These are phyloP conservation scores for Fraxinus floribunda DNA, from an alignment of 305 asterid species.

Conservation along the genomic window DNA sequence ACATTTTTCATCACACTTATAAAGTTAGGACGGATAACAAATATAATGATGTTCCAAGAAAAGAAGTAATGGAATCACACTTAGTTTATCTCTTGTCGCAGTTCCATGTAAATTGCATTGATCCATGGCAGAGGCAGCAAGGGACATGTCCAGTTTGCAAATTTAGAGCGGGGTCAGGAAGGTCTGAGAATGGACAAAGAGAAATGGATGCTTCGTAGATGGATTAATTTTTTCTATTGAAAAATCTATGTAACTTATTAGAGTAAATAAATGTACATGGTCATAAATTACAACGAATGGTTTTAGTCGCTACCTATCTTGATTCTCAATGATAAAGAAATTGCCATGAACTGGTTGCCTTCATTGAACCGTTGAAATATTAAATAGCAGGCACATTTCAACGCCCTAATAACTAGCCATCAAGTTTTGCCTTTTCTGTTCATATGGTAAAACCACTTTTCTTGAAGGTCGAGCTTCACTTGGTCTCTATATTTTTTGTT, in stretches of 20 bases:
- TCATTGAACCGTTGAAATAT: not conserved
- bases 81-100: slow-evolving; percentile 29
- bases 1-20: not conserved
- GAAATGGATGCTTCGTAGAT: slow-evolving; percentile 58
- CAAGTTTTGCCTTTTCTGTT: too few species aligned
- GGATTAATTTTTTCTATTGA: slow-evolving; percentile 41
- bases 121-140: slow-evolving; percentile 94
- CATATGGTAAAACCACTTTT: not conserved
- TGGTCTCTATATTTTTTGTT: slow-evolving; percentile 23
- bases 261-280: not conserved
- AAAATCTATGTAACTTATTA: not conserved
- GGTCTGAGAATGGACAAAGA: slow-evolving; percentile 58
- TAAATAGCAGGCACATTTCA: slow-evolving; percentile 46
- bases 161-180: slow-evolving; percentile 65
- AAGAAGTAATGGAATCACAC: not conserved
- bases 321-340: not conserved
- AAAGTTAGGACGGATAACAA: not conserved
- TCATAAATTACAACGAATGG: not conserved
- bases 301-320: not conserved
- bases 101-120: slow-evolving; percentile 95
- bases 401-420: slow-evolving; percentile 48
- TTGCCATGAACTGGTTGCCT: not conserved
- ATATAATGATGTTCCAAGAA: not conserved
- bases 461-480: not conserved
- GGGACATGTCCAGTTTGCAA: slow-evolving; percentile 98